phyloP scores from a whole-genome alignment of 1,284 basidiomycete genomes.

The Moniliophthora roreri region DNA sequence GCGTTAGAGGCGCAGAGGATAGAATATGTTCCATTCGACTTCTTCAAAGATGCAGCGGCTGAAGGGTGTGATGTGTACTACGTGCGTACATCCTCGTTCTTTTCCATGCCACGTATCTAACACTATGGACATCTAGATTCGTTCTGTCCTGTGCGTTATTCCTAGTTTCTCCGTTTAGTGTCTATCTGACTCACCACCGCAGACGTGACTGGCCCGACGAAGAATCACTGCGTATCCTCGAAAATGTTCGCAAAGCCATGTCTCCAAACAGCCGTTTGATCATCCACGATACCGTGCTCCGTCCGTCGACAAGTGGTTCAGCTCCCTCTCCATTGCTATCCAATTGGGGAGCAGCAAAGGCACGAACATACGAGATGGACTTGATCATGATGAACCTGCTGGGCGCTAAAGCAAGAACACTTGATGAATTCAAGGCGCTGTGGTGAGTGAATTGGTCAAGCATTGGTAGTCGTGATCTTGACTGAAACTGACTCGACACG shows the following conservation, averaged over 20 bases:
- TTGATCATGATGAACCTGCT: slow-evolving; percentile 10
- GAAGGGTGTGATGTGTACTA: slow-evolving; percentile 7
- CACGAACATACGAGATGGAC: slow-evolving; percentile 4
- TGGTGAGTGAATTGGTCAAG: slow-evolving; percentile 1
- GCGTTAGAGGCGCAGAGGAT: not conserved
- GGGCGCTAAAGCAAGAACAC: slow-evolving; percentile 3
- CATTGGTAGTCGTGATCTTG: no score
- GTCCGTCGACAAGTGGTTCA: no score
- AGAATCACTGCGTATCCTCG: slow-evolving; percentile 3
- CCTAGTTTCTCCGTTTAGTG: not conserved
- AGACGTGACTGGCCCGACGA: slow-evolving; percentile 6
- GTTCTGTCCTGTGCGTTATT: not conserved
- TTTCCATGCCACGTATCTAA: not conserved
- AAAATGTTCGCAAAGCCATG: slow-evolving; percentile 8
- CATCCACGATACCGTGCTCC: not conserved
- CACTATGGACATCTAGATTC: not conserved
- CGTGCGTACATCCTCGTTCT: not conserved
- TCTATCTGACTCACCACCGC: not conserved
- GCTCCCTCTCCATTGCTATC: slow-evolving; percentile 6
- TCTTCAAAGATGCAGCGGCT: slow-evolving; percentile 5
- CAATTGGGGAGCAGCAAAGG: slow-evolving; percentile 4
- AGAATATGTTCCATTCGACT: slow-evolving; percentile 7
- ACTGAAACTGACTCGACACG: no score
- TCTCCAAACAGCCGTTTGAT: not conserved
- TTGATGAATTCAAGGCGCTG: slow-evolving; percentile 3